Conservation (phyloP, 768 basidiomycete genomes). For the Pleurotus cornucopiae region DNA sequence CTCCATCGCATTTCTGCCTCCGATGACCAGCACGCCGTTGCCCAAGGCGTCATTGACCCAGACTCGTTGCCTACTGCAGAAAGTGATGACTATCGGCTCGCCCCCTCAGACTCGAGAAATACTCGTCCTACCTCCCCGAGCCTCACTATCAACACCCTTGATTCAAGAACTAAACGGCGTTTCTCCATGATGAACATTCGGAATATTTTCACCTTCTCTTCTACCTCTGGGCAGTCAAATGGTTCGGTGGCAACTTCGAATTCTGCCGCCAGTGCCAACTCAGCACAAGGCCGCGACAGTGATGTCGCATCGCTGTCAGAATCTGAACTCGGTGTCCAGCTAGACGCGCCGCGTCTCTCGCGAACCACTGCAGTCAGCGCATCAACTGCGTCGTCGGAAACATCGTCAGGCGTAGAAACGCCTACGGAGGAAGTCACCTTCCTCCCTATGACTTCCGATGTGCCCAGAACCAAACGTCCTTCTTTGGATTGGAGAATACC, state of each 20-base stretch:
- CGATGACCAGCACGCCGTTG: slow-evolving; percentile 5
- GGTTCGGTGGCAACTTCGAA: neutral
- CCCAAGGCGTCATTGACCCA: neutral
- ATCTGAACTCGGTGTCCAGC: slow-evolving; percentile 3
- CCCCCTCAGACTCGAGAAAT: slow-evolving; percentile 6
- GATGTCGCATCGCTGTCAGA: slow-evolving; percentile 5
- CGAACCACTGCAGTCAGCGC: slow-evolving; percentile 7
- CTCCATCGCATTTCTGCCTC: slow-evolving; percentile 7
- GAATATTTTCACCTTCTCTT: slow-evolving; percentile 33
- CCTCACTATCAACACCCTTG: slow-evolving; percentile 24
- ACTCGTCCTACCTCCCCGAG: slow-evolving; percentile 27
- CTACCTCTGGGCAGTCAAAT: slow-evolving; percentile 7
- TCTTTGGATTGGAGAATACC: slow-evolving; percentile 5
- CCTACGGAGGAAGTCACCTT: slow-evolving; percentile 13
- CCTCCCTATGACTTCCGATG: slow-evolving; percentile 14
- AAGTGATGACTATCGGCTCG: slow-evolving; percentile 8
- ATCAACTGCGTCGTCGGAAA: neutral
- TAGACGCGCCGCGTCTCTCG: slow-evolving; percentile 2
- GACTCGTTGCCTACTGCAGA: slow-evolving; percentile 14
- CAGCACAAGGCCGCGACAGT: neutral
- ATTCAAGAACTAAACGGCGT: slow-evolving; percentile 22
- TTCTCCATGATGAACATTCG: slow-evolving; percentile 36
- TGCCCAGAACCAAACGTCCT: neutral
- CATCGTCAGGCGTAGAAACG: slow-evolving; percentile 3
- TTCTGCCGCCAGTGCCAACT: slow-evolving; percentile 13